Evolutionary conservation across 179 eudicot species (phyloP).

Genomic region (Beta lomatogona): DNA sequence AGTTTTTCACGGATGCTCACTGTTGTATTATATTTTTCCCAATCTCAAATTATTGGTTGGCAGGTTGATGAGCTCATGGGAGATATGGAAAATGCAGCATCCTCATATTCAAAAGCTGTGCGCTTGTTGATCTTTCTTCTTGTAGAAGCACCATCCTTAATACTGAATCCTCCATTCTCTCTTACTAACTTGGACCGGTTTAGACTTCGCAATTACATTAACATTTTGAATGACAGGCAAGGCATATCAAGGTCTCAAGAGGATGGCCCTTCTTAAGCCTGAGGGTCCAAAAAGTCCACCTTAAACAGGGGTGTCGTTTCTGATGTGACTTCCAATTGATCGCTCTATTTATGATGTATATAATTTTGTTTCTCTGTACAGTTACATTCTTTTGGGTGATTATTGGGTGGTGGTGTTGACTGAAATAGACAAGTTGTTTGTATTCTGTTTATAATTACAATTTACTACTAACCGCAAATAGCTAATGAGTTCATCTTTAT

Average conservation of each 20-base stretch:
- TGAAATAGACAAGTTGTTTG: too few relatives aligned
- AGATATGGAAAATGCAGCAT: slow-evolving; percentile 53
- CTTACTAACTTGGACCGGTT: slow-evolving; percentile 78
- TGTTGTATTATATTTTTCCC: too few relatives aligned
- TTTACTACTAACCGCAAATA: too few relatives aligned
- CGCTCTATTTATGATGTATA: slow-evolving; percentile 38
- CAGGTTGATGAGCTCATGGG: slow-evolving; percentile 97
- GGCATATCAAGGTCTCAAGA: slow-evolving; percentile 74
- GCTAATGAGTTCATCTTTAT: too few relatives aligned
- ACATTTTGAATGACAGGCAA: slow-evolving; percentile 71
- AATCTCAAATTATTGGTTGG: slow-evolving; percentile 16
- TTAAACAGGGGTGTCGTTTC: slow-evolving; percentile 15
- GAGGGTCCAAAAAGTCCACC: slow-evolving; percentile 51
- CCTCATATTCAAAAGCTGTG: slow-evolving; percentile 69
- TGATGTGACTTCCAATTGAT: slow-evolving; percentile 17
- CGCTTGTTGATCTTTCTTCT: slow-evolving; percentile 68
- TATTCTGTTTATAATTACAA: too few relatives aligned
- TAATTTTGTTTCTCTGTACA: slow-evolving; percentile 59
- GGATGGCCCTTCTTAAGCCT: slow-evolving; percentile 67
- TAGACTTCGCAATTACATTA: slow-evolving; percentile 68
- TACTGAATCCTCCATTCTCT: slow-evolving; percentile 88
- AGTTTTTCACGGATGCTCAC: too few relatives aligned
- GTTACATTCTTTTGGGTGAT: slow-evolving; percentile 54
- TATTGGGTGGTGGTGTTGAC: slow-evolving; percentile 13
- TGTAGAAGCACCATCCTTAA: slow-evolving; percentile 82